Percentiles rank a stretch among this genome's conserved stretches.
Conservation (phyloP, 495 filamentous ascomycete species). For the Neurospora sp. region DNA sequence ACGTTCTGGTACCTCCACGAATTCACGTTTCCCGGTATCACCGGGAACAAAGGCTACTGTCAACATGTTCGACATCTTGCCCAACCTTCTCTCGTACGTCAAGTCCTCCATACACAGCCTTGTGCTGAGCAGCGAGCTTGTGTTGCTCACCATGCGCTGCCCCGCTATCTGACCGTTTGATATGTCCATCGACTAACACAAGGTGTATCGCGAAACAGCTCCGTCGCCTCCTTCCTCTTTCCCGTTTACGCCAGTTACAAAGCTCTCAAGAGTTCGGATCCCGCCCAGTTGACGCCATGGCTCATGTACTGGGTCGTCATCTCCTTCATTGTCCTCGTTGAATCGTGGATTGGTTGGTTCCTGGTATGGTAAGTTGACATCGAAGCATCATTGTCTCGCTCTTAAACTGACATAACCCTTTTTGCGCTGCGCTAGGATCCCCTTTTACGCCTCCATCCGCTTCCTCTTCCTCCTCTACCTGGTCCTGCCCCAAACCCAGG, state of each 20-base stretch:
- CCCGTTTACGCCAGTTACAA: slow-evolving; percentile 97
- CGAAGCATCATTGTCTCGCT: not conserved
- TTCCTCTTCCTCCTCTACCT: slow-evolving; percentile 85
- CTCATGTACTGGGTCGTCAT: slow-evolving; percentile 98
- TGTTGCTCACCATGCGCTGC: not conserved
- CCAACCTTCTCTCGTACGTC: slow-evolving; percentile 70
- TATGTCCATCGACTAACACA: slow-evolving; percentile 1
- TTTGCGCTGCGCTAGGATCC: slow-evolving; percentile 46
- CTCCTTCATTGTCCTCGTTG: slow-evolving; percentile 67
- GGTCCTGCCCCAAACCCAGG: slow-evolving; percentile 92
- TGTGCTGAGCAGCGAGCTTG: slow-evolving; percentile 1
- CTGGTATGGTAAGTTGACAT: slow-evolving; percentile 54
- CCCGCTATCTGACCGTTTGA: not conserved
- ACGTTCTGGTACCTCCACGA: not conserved
- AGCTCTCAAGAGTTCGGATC: slow-evolving; percentile 86
- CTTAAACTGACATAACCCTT: too few relatives aligned
- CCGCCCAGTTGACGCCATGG: slow-evolving; percentile 91
- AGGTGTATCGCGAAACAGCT: slow-evolving; percentile 36
- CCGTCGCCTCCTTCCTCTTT: slow-evolving; percentile 83
- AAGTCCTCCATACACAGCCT: slow-evolving; percentile 3
- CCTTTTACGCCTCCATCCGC: slow-evolving; percentile 91
- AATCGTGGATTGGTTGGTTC: slow-evolving; percentile 80
- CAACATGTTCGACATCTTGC: slow-evolving; percentile 70
- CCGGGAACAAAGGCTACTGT: not conserved
- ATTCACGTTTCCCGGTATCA: not conserved